Evolutionary conservation across 2,329 filamentous ascomycete species (phyloP).

Genomic region (Paecilomyces formosus): DNA sequence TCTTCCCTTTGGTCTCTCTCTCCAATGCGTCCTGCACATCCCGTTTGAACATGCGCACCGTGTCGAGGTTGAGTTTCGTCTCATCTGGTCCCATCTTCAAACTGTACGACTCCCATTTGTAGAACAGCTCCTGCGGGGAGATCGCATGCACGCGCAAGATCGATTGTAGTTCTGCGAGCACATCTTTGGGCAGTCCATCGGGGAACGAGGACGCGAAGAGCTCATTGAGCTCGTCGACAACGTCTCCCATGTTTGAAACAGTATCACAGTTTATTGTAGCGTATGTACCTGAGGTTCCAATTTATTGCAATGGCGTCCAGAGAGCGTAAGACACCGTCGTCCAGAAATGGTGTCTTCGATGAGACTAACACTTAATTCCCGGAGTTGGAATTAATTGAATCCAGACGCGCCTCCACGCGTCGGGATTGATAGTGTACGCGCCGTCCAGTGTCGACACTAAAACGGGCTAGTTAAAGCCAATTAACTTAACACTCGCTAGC

Average conservation of each 20-base stretch:
- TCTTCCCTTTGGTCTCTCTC: constrained; percentile 61
- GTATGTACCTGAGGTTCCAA: not conserved
- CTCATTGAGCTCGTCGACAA: constrained; percentile 48
- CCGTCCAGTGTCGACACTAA: not conserved
- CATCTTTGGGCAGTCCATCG: constrained; percentile 62
- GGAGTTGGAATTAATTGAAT: not conserved
- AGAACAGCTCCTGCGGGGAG: constrained; percentile 78
- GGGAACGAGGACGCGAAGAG: constrained; percentile 51
- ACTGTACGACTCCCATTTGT: constrained; percentile 98
- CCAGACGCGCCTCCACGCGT: not conserved
- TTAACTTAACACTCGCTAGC: not conserved
- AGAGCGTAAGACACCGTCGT: not conserved
- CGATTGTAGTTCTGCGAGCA: constrained; percentile 73
- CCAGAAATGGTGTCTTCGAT: not conserved
- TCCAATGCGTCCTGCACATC: constrained; percentile 79
- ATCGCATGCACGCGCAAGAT: constrained; percentile 80
- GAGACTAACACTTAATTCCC: not conserved
- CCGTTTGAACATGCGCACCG: constrained; percentile 72
- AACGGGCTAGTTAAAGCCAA: not conserved
- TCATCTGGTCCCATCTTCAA: constrained; percentile 86
- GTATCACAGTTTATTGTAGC: not conserved
- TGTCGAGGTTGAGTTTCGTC: constrained; percentile 61
- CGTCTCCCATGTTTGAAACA: constrained; percentile 39
- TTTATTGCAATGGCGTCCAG: not conserved
- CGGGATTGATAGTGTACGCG: not conserved